These are phyloP conservation scores for Phytophthora pinifolia DNA, from an alignment of 352 stramenopile genomes.

Conservation along the genomic window DNA sequence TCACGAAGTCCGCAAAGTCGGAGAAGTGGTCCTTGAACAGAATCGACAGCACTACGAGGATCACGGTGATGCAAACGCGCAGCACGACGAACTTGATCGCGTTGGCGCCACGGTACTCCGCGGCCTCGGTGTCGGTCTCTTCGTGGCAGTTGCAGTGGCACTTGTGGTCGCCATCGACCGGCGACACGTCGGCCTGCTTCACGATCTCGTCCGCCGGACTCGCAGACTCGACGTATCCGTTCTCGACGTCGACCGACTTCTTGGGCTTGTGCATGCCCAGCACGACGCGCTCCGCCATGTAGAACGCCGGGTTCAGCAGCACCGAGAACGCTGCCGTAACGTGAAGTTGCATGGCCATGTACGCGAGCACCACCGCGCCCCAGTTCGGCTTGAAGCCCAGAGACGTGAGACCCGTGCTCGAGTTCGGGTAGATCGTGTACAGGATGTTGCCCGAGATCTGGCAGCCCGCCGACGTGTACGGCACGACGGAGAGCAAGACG, in stretches of 20 bases:
- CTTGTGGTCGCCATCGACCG: constrained; percentile 24
- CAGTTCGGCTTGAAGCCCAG: constrained; percentile 39
- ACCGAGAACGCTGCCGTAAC: constrained; percentile 43
- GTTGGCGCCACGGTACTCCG: constrained; percentile 43
- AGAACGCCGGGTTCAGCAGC: constrained; percentile 39
- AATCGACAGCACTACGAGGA: constrained; percentile 42
- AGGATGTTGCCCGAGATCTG: constrained; percentile 63
- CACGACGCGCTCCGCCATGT: constrained; percentile 36
- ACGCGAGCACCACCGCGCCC: constrained; percentile 28
- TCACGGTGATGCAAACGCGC: constrained; percentile 42
- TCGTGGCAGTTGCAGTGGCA: constrained; percentile 43
- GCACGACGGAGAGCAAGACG: constrained; percentile 31
- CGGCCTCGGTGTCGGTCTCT: constrained; percentile 24
- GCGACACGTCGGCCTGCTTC: constrained; percentile 19
- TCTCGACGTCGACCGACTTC: constrained; percentile 25
- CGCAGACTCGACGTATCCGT: constrained; percentile 22
- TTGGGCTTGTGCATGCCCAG: constrained; percentile 39
- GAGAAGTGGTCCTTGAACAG: constrained; percentile 49
- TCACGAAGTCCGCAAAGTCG: constrained; percentile 50
- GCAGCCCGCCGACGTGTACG: constrained; percentile 48
- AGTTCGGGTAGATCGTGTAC: constrained; percentile 46
- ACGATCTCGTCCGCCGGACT: constrained; percentile 24
- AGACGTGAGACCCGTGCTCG: constrained; percentile 33
- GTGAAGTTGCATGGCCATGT: constrained; percentile 31
- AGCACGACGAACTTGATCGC: constrained; percentile 43